Evolutionary conservation across 768 basidiomycete species (phyloP).

Genomic region (Pleurotus pulmonarius): DNA sequence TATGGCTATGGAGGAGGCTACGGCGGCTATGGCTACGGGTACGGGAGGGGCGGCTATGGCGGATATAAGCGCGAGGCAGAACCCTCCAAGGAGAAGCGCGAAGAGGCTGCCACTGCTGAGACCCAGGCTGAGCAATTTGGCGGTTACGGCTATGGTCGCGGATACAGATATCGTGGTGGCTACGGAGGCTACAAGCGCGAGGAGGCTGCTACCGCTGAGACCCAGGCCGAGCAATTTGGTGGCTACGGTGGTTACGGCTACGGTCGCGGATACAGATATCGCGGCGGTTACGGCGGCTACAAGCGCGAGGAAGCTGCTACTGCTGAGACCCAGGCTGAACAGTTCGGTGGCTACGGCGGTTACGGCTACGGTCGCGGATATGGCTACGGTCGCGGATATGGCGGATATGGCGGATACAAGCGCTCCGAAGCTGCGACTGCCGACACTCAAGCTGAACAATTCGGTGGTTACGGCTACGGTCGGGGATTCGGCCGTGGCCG

Average conservation of each 20-base stretch:
- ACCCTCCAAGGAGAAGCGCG: background rate
- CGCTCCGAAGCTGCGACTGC: background rate
- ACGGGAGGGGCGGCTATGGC: background rate
- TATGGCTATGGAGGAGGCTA: background rate
- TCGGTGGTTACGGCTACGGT: background rate
- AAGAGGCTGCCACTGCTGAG: constrained; percentile 4
- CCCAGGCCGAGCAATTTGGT: background rate
- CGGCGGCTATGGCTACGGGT: background rate
- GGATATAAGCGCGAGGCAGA: background rate
- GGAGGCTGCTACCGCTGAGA: background rate
- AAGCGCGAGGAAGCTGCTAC: constrained; percentile 6
- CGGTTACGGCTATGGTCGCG: constrained; percentile 4
- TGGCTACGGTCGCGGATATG: background rate
- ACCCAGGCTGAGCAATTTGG: background rate
- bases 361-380: background rate
- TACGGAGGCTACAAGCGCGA: constrained; percentile 3
- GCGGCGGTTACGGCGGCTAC: background rate
- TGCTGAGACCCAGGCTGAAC: background rate
- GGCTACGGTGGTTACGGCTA: background rate
- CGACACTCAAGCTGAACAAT: background rate
- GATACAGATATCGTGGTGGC: background rate
- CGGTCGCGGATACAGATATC: background rate
- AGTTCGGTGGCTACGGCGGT: background rate
- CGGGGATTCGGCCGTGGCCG: background rate
- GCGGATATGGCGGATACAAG: constrained; percentile 1